A percentile compares a stretch with the other conserved stretches of the same genome.
Evolutionary conservation across 352 stramenopile genomes (phyloP).

Genomic region (Globisporangium yorkense): DNA sequence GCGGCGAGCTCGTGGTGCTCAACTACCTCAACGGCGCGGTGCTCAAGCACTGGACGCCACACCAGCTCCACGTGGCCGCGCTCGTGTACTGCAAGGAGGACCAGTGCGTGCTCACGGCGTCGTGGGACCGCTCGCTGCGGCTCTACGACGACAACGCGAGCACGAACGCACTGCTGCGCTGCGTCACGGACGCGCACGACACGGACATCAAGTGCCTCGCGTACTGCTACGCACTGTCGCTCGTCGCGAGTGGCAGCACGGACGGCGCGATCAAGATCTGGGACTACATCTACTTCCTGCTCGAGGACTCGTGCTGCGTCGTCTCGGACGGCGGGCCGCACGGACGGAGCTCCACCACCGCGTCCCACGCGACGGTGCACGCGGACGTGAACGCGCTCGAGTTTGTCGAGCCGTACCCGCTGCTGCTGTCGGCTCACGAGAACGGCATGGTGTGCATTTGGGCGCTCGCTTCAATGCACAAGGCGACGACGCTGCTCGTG

Average conservation of each 20-base stretch:
- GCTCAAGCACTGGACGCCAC: slow-evolving; percentile 54
- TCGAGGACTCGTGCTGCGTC: slow-evolving; percentile 47
- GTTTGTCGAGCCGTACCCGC: slow-evolving; percentile 71
- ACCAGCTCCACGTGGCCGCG: slow-evolving; percentile 52
- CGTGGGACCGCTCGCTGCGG: slow-evolving; percentile 67
- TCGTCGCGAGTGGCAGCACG: slow-evolving; percentile 53
- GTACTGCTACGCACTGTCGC: slow-evolving; percentile 64
- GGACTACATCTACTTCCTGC: slow-evolving; percentile 82
- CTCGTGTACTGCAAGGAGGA: slow-evolving; percentile 78
- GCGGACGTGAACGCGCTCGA: slow-evolving; percentile 59
- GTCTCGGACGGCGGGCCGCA: slow-evolving; percentile 1
- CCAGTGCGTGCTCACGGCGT: slow-evolving; percentile 61
- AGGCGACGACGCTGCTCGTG: slow-evolving; percentile 28
- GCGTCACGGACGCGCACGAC: slow-evolving; percentile 64
- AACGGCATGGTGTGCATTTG: slow-evolving; percentile 61
- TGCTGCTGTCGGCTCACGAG: slow-evolving; percentile 65
- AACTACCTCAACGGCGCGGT: slow-evolving; percentile 77
- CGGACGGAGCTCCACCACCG: no score
- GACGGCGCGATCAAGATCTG: slow-evolving; percentile 77
- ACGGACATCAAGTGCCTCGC: slow-evolving; percentile 73
- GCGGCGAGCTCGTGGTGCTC: slow-evolving; percentile 57
- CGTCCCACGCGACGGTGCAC: slow-evolving; percentile 1
- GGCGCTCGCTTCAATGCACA: slow-evolving; percentile 41
- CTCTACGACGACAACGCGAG: slow-evolving; percentile 65
- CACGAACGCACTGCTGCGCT: slow-evolving; percentile 54